Conservation (phyloP, 306 rosid genomes). For the Hylodesmum podocarpum region DNA sequence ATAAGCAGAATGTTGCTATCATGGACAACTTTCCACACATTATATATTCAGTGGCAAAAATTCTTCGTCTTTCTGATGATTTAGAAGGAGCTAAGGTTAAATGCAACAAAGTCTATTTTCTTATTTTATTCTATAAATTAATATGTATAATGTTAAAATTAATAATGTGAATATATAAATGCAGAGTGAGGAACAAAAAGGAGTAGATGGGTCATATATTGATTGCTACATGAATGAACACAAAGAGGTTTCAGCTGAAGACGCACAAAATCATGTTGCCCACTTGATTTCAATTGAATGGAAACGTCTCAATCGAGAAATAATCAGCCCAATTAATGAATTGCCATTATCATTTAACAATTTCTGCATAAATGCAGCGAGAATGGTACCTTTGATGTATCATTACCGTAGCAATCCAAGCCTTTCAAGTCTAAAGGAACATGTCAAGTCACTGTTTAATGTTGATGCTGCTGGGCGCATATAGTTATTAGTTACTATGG, state of each 20-base stretch:
- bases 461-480: not conserved
- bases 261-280: slow-evolving; percentile 17
- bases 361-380: slow-evolving; percentile 46
- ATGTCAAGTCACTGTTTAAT: slow-evolving; percentile 35
- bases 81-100: slow-evolving; percentile 35
- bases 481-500: too few species aligned
- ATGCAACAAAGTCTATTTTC: not conserved
- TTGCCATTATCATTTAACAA: slow-evolving; percentile 43
- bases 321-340: slow-evolving; percentile 28
- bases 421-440: slow-evolving; percentile 38
- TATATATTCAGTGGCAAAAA: slow-evolving; percentile 30
- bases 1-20: slow-evolving; percentile 22
- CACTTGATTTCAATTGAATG: slow-evolving; percentile 52
- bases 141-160: not conserved
- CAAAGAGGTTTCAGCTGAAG: slow-evolving; percentile 27
- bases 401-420: slow-evolving; percentile 39
- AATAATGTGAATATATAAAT: not conserved
- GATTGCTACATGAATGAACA: slow-evolving; percentile 47
- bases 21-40: slow-evolving; percentile 30
- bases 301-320: slow-evolving; percentile 47
- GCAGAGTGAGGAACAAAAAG: slow-evolving; percentile 47
- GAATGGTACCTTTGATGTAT: slow-evolving; percentile 63
- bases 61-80: slow-evolving; percentile 47
- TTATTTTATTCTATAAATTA: not conserved
- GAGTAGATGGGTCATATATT: slow-evolving; percentile 59